Evolutionary conservation across 2,329 filamentous ascomycete species (phyloP).

Genomic region (Aspergillus chevalieri): DNA sequence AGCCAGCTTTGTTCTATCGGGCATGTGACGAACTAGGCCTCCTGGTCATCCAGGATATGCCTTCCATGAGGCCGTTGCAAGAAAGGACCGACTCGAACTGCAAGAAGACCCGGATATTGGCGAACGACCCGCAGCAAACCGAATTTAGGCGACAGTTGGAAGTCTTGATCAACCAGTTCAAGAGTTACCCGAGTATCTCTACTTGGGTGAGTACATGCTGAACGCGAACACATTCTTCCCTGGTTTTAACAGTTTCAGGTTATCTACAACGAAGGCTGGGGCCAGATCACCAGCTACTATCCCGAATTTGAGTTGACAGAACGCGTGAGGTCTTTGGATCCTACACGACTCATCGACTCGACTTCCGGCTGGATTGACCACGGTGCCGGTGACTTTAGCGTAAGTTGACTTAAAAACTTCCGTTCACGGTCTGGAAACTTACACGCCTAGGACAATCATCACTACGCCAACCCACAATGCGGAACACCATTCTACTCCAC

Average conservation of each 20-base stretch:
- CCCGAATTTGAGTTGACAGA: constrained; percentile 55
- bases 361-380: constrained; percentile 64
- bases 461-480: constrained; percentile 66
- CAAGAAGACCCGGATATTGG: constrained; percentile 22
- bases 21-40: constrained; percentile 62
- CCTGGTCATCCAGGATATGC: constrained; percentile 68
- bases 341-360: constrained; percentile 58
- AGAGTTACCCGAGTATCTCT: constrained; percentile 59
- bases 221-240: too few species aligned
- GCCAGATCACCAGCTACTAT: constrained; percentile 47
- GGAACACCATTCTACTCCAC: constrained; percentile 63
- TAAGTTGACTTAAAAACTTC: constrained; percentile 8
- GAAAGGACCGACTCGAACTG: constrained; percentile 15
- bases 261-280: constrained; percentile 70
- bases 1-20: constrained; percentile 61
- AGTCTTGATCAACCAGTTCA: constrained; percentile 56
- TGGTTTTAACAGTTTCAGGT: constrained; percentile 33
- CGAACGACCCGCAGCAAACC: constrained; percentile 47
- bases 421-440: not conserved
- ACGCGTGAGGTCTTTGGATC: constrained; percentile 52
- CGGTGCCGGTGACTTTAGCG: constrained; percentile 58
- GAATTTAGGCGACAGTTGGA: constrained; percentile 62
- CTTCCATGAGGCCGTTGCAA: constrained; percentile 47
- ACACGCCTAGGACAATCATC: constrained; percentile 55
- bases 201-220: constrained; percentile 49